These are phyloP conservation scores for Dentipellis fragilis DNA, from an alignment of 768 basidiomycete species.

Conservation along the genomic window DNA sequence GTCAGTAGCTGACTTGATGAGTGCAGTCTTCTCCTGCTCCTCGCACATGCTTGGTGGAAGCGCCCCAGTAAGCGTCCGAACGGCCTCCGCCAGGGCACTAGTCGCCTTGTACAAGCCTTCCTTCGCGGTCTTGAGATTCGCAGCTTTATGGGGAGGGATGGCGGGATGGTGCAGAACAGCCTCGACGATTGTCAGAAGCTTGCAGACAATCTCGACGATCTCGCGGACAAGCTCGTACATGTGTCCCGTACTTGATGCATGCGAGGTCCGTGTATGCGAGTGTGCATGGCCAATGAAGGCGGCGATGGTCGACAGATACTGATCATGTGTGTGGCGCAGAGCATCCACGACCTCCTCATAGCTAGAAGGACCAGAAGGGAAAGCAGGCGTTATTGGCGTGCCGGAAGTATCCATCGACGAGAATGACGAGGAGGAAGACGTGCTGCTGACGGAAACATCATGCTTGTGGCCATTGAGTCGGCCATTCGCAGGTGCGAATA, in stretches of 20 bases:
- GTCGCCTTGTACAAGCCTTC: conserved; percentile 79
- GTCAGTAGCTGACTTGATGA: conserved; percentile 80
- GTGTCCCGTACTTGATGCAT: conserved; percentile 88
- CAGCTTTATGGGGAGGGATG: conserved; percentile 51
- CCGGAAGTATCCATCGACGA: conserved; percentile 50
- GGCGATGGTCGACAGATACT: conserved; percentile 87
- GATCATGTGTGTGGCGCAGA: conserved; percentile 78
- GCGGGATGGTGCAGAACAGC: conserved; percentile 73
- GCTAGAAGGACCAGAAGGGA: conserved; percentile 66
- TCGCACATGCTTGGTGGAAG: conserved; percentile 43
- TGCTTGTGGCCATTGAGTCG: conserved; percentile 13
- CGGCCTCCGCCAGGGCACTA: conserved; percentile 78
- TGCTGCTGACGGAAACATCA: conserved; percentile 54
- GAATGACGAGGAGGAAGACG: conserved; percentile 59
- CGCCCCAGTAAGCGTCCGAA: conserved; percentile 60
- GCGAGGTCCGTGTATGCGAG: conserved; percentile 80
- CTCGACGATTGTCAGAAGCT: conserved; percentile 85
- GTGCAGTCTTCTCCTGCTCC: conserved; percentile 70
- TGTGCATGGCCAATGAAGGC: conserved; percentile 98
- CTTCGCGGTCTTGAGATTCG: conserved; percentile 60
- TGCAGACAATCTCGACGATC: conserved; percentile 89
- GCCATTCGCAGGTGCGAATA: conserved; percentile 7
- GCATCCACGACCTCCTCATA: conserved; percentile 63
- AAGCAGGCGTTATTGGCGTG: conserved; percentile 37
- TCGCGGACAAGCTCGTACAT: conserved; percentile 93